Percentiles rank a stretch among this genome's conserved stretches.
Conservation (phyloP, 371 early-diverging fungal species). For the Actinomortierella wolfii region DNA sequence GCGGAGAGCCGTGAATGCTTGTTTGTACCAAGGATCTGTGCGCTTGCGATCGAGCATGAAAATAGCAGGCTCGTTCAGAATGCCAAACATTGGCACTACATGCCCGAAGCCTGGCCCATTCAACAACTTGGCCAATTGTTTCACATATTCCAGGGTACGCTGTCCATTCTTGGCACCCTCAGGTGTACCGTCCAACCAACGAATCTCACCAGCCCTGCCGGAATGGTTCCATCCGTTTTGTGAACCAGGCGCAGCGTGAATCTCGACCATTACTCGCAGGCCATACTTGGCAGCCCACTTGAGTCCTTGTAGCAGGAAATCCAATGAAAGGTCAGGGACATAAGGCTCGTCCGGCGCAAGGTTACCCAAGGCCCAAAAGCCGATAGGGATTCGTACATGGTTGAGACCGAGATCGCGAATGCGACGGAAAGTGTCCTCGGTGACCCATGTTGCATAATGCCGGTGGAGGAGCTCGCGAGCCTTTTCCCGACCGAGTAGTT, state of each 20-base stretch:
- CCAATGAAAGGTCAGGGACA: conserved; percentile 58
- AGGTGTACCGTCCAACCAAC: conserved; percentile 53
- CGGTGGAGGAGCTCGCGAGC: conserved; percentile 53
- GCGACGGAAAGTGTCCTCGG: conserved; percentile 68
- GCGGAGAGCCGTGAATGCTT: conserved; percentile 35
- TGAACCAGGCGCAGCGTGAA: conserved; percentile 79
- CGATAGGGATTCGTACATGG: conserved; percentile 77
- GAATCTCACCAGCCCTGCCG: conserved; percentile 48
- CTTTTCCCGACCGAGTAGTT: conserved; percentile 60
- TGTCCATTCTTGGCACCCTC: conserved; percentile 37
- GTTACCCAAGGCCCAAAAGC: conserved; percentile 75
- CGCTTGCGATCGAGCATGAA: conserved; percentile 26
- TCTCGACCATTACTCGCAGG: conserved; percentile 73
- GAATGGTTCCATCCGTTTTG: conserved; percentile 84
- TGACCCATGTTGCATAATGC: conserved; percentile 73
- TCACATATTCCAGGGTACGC: conserved; percentile 44
- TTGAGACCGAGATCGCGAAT: conserved; percentile 70
- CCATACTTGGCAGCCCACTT: conserved; percentile 73
- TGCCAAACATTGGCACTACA: conserved; percentile 58
- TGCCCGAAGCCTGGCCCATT: conserved; percentile 54
- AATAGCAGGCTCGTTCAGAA: conserved; percentile 52
- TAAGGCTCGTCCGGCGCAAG: conserved; percentile 56
- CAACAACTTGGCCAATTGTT: conserved; percentile 49
- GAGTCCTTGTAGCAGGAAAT: conserved; percentile 62
- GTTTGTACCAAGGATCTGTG: conserved; percentile 28